Evolutionary conservation across 1,139 yeast genomes (phyloP), one percentile per base, ranked within the genome.

Genomic region (Taphrina pruni): DNA sequence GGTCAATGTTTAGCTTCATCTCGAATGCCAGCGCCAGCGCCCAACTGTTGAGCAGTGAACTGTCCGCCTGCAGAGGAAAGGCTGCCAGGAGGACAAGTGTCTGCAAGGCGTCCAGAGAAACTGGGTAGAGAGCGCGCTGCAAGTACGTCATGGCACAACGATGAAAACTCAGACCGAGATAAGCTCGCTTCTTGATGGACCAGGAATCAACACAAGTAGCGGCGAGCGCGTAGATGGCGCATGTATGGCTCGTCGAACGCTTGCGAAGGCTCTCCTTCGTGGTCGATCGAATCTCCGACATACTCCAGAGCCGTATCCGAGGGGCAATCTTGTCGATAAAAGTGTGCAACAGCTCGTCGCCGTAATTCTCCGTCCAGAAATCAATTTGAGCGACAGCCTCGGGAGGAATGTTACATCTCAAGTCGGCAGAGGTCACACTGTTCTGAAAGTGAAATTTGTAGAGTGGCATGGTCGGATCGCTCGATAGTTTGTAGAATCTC

Each of bases 21-120:
- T 64, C 61, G 26, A 64, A 64, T 7, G 67, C 67, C 32, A 48
- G 41, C n/a, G 67, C 50, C 41, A 64, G 20, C 21, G 50, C 60
- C 67, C 67, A 64, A 12, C 55, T 43, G 46, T 48, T 55, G 32
- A 64, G 48, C 7, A 64, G 50, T 9, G 60, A 46, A 14, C 46
- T 51, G 35, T 55, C 67, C 14, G 39, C 20, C 21, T 55, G 61
- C 2, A 64, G 26, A 3, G 61, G 55, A 17, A 45, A 55, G 14
- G 55, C 67, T 4, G 61, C 51, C 14, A 64, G 56, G n/a, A 64
- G 55, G n/a, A 64, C 46, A 9, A 55, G 52, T 17, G 51, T 55
- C 20, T 39, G 38, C 8, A 64, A 12, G 11, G 55, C 35, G n/a
- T 64, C 61, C 39, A 64, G 21, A 5, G 67, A 39, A 21, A 36